Conservation (phyloP, 1,284 basidiomycete genomes). For the Spongispora temasekensis region DNA sequence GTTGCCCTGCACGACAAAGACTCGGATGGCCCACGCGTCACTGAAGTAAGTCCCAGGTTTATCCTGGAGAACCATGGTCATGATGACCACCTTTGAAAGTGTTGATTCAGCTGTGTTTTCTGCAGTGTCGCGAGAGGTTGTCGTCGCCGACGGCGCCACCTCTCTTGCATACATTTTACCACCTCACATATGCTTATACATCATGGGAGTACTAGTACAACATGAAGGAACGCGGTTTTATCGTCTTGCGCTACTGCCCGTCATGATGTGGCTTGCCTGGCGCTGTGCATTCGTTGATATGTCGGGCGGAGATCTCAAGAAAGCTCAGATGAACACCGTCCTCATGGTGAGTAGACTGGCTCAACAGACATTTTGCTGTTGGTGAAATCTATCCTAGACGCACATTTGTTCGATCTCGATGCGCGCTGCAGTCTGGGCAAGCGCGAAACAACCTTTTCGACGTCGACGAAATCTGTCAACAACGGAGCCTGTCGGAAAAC, state of each 20-base stretch:
- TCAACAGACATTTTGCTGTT: too few species aligned
- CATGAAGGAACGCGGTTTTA: slow-evolving; percentile 19
- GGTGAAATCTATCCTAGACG: slow-evolving; percentile 14
- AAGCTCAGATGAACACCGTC: slow-evolving; percentile 13
- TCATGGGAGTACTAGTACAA: slow-evolving; percentile 31
- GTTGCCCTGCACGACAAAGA: too few species aligned
- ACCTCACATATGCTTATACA: slow-evolving; percentile 23
- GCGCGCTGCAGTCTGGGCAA: slow-evolving; percentile 22
- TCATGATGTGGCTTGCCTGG: slow-evolving; percentile 20
- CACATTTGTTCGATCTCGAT: slow-evolving; percentile 20
- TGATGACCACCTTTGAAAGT: too few species aligned
- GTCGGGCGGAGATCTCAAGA: slow-evolving; percentile 15
- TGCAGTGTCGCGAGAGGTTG: too few species aligned
- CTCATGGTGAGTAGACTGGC: slow-evolving; percentile 19
- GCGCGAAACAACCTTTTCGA: slow-evolving; percentile 12
- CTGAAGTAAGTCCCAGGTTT: too few species aligned
- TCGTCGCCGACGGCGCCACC: too few species aligned
- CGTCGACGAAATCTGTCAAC: slow-evolving; percentile 1
- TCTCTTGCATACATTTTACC: slow-evolving; percentile 24
- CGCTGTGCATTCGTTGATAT: slow-evolving; percentile 23
- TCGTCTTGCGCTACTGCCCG: slow-evolving; percentile 25
- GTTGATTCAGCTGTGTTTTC: too few species aligned
- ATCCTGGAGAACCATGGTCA: too few species aligned
- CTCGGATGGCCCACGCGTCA: too few species aligned
- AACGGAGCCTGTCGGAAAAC: too few species aligned